Evolutionary conservation across 495 filamentous ascomycete genomes (phyloP), one percentile per base, ranked within the genome.

Genomic region (Aspergillus funiculosus): DNA sequence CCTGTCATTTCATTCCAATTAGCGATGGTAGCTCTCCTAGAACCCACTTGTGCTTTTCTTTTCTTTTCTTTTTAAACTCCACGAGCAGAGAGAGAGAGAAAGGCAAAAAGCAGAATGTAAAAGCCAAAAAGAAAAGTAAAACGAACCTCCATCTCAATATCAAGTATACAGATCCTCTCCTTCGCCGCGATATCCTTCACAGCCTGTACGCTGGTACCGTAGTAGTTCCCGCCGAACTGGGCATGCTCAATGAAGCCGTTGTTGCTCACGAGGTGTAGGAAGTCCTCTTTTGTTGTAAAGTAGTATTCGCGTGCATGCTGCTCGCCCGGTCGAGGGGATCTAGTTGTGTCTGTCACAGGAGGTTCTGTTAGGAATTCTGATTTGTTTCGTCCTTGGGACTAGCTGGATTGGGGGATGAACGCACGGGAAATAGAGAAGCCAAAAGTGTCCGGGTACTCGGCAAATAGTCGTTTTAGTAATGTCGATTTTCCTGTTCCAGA

Each of bases 61-160:
- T 30, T 25, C 13, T n/a, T 27, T 18, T 22, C 6, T 22, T 43
- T n/a, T 13, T 4, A 17, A 41, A 13, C 7, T n/a, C 81, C 77
- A 87, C 85, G 74, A 89, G 83, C 60, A 88, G 87, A 64, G 89
- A 46, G 27, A 54, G 35, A 15, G 10, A 26, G 1, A 26, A 14
- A 26, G 9, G 20, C 5, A n/a, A 10, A 20, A 18, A 8, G 10
- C 4, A n/a, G n/a, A n/a, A n/a, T n/a, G n/a, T n/a, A n/a, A n/a
- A n/a, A n/a, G n/a, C n/a, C n/a, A n/a, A n/a, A n/a, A n/a, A n/a
- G n/a, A n/a, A n/a, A n/a, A n/a, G n/a, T n/a, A n/a, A n/a, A n/a
- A 20, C 43, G 10, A 29, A 78, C 79, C 80, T 95, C 89, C 83
- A 95, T 91, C 74, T 96, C 92, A 61, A 96, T 98, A 64, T 98